These are phyloP conservation scores for Tolypocladium amazonense DNA, from an alignment of 2,329 filamentous ascomycete species.

Conservation along the genomic window DNA sequence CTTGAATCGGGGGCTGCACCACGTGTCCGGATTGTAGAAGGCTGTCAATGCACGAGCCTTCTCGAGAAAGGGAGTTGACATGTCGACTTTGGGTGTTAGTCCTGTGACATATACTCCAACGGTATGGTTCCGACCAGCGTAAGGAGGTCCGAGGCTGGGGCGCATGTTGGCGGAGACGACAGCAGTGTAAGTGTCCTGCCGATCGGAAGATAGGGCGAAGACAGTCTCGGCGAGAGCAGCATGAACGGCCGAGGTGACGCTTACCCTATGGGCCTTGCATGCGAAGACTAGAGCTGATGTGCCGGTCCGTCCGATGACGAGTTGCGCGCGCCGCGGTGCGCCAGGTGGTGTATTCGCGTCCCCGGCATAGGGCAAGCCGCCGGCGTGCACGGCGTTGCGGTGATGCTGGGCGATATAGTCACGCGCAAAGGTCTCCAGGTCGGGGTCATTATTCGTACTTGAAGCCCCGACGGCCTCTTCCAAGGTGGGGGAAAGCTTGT, in stretches of 20 bases:
- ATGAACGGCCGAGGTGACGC: neutral
- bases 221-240: neutral
- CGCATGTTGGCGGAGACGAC: neutral
- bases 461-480: neutral
- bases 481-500: neutral
- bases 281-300: neutral
- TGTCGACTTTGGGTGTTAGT: neutral
- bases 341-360: neutral
- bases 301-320: neutral
- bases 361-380: neutral
- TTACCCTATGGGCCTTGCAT: neutral
- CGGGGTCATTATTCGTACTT: neutral
- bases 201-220: neutral
- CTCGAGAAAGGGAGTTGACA: neutral
- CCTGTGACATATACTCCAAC: neutral
- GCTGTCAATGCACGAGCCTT: neutral
- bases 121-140: neutral
- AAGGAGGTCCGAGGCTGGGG: neutral
- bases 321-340: neutral
- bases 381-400: neutral
- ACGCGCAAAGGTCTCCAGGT: neutral
- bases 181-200: neutral
- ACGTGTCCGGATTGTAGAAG: neutral
- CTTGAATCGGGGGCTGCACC: neutral
- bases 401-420: neutral